Evolutionary conservation across 345 rosid genomes (phyloP), one percentile per base, ranked within the genome.

Genomic region (Linum trigynum): DNA sequence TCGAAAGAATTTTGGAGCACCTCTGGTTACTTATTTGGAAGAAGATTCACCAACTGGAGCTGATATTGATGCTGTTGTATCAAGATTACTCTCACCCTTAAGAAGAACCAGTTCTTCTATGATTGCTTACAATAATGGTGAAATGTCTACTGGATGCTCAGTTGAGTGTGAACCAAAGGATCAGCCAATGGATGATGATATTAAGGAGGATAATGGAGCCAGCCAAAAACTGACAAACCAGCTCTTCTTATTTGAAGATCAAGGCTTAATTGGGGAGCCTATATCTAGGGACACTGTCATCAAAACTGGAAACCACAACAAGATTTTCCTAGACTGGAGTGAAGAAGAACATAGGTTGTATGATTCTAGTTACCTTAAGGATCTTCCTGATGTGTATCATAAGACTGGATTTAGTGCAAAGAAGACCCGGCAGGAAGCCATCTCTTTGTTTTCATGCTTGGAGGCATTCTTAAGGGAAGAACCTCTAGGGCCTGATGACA

Each of bases 391-490:
- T 72, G 95, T 90, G 55, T 75, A 63, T 63, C 74, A 76, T 48
- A 88, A 84, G 82, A 76, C 81, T 43, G 86, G 77, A 59, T 78
- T 76, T 71, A 73, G 72, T 15, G 81, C 75, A 12, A 94, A 94
- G 79, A 90, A 90, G 76, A 85, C 96, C 56, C 77, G 76, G 67
- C 86, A 90, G 73, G 95, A 88, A 77, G 84, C 90, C 59, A 83
- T 86, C 66, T 84, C 96, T 17, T 71, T 92, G 67, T 92, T 86
- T 83, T 88, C 96, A 15, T 92, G 98, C 72, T 75, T 92, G 80
- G 98, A 90, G 77, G 94, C 92, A 15, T 90, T 86, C 79, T 70
- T 92, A 89, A 86, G 81, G 50, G 98, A 92, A 78, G 98, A 90
- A 69, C 98, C 97, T 41, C 80, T 90, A 0, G 97, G 96, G 64